Evolutionary conservation across 2,329 filamentous ascomycete species (phyloP).

Genomic region (Penicillium sp.): DNA sequence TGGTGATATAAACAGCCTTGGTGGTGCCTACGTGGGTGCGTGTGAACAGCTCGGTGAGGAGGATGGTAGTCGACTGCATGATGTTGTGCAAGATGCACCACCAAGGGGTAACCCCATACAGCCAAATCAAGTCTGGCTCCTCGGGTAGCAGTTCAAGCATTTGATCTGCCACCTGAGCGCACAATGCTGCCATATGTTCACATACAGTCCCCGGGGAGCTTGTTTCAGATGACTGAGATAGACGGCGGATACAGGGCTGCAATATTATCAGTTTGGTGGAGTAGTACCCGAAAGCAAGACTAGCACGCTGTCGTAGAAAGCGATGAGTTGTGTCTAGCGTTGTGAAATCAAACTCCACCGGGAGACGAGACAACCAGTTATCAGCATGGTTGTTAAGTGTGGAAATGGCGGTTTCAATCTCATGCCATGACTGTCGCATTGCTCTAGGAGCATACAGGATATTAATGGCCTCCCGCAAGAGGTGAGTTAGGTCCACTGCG

Average conservation of each 20-base stretch:
- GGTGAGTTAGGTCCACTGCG: constrained; percentile 36
- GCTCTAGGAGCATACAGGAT: constrained; percentile 40
- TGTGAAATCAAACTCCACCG: constrained; percentile 37
- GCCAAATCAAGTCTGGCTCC: constrained; percentile 29
- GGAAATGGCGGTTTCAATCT: constrained; percentile 38
- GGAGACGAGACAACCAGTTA: constrained; percentile 40
- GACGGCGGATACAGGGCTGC: constrained; percentile 44
- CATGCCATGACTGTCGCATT: constrained; percentile 34
- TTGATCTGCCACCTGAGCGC: constrained; percentile 36
- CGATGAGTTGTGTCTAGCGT: constrained; percentile 24
- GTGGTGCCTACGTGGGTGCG: constrained; percentile 31
- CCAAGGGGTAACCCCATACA: constrained; percentile 38
- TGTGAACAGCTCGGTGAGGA: constrained; percentile 40
- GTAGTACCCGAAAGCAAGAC: constrained; percentile 43
- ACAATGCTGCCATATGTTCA: constrained; percentile 34
- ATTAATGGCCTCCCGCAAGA: constrained; percentile 38
- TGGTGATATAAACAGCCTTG: constrained; percentile 27
- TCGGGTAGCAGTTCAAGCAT: constrained; percentile 38
- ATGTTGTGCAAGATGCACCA: constrained; percentile 43
- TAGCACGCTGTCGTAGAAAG: constrained; percentile 34
- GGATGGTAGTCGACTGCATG: constrained; percentile 40
- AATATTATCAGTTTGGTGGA: constrained; percentile 44
- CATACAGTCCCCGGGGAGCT: constrained; percentile 30
- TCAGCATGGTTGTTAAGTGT: constrained; percentile 37
- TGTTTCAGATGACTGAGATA: constrained; percentile 29